Conservation (phyloP, 352 stramenopile genomes). For the Pythium aristosporum region DNA sequence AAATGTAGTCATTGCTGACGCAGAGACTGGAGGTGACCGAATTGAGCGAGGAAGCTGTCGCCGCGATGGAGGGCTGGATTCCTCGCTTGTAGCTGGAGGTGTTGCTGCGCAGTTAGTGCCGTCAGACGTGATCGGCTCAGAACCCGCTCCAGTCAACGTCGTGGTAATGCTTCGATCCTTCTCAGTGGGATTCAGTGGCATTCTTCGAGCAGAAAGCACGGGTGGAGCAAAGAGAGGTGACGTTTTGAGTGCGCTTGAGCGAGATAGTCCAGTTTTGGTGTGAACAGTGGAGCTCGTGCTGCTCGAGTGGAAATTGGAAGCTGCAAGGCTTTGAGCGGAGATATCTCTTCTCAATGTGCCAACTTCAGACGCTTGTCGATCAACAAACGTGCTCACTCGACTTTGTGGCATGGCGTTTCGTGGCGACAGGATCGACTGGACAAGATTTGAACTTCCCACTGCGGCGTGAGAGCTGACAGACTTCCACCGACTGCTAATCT, state of each 20-base stretch:
- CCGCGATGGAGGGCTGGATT: not conserved
- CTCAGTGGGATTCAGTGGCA: not conserved
- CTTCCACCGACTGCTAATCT: slow-evolving; percentile 22
- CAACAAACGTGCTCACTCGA: slow-evolving; percentile 12
- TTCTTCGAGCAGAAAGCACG: not conserved
- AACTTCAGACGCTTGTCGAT: not conserved
- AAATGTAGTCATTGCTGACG: too few relatives aligned
- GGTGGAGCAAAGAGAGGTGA: slow-evolving; percentile 2
- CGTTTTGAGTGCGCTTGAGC: not conserved
- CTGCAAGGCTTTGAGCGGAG: not conserved
- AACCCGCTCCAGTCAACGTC: not conserved
- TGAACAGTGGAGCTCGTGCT: not conserved
- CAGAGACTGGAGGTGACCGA: slow-evolving; percentile 13
- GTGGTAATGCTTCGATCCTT: not conserved
- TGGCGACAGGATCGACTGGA: slow-evolving; percentile 43
- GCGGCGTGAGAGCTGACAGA: slow-evolving; percentile 21
- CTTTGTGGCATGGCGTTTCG: slow-evolving; percentile 27
- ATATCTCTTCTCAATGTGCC: slow-evolving; percentile 12
- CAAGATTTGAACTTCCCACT: slow-evolving; percentile 30
- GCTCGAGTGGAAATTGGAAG: not conserved
- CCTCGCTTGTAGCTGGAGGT: not conserved
- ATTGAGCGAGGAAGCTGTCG: slow-evolving; percentile 8
- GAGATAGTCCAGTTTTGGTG: not conserved
- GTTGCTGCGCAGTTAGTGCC: not conserved
- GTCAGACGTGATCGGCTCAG: not conserved